Evolutionary conservation across 148 eudicot genomes (phyloP), one percentile per base, ranked within the genome.

Genomic region (Diospyros lotus): DNA sequence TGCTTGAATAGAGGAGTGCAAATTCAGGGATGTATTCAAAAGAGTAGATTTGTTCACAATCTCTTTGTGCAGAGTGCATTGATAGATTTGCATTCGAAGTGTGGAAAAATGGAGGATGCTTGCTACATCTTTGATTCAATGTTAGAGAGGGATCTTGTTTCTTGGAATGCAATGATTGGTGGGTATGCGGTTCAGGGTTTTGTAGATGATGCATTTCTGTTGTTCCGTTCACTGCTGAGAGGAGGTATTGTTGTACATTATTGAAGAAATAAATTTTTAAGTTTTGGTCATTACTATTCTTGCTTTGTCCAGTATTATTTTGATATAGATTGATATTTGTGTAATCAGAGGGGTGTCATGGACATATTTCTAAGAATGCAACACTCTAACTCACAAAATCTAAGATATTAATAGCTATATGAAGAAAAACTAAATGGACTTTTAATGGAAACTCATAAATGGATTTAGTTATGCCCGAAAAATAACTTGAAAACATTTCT

Each of bases 31-130:
- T 77, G 69, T 14, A 45, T 70, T 63, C 69, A 77, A 5, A 77
- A 77, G 63, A 70, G 75, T 77, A 52, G 75, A 54, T 28, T 62
- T 62, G 69, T 64, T 64, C 53, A 52, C 14, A 52, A 70, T 54
- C 63, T 77, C 69, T 77, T 77, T 70, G 75, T 77, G 53, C 75
- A 70, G 62, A 77, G 79, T 70, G 79, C 69, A 28, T 77, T 77
- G 79, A 66, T 70, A 44, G 69, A 70, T 77, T 71, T 70, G 17
- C 62, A 77, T 70, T 69, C 79, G 17, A 70, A 63, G 73, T 70
- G 79, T 50, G 79, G 75, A 7, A 52, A 43, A 41, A 62, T 70
- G 79, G 44, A 62, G 41, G 69, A 70, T 43, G 79, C 69, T 1
- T 70, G 63, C 48, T 53, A 42, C 9, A 17, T 77, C 63, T 77